These are phyloP conservation scores for Alternaria infectoria DNA, from an alignment of 2,329 filamentous ascomycete genomes.

Conservation along the genomic window DNA sequence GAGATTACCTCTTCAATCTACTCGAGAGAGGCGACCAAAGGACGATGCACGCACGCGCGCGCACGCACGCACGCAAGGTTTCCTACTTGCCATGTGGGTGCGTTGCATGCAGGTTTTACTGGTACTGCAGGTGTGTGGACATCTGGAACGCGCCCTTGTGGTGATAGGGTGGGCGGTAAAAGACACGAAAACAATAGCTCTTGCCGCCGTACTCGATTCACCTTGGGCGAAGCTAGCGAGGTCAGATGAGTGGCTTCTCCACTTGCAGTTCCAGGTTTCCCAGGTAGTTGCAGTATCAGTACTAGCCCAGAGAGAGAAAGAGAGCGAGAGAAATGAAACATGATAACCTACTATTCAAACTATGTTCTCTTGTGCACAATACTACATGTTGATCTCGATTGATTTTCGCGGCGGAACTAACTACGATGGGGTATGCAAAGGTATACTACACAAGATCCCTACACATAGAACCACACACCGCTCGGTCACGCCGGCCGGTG, in stretches of 20 bases:
- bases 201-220: neutral
- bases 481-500: neutral
- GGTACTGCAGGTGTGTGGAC: neutral
- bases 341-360: neutral
- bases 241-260: constrained; percentile 1
- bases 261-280: neutral
- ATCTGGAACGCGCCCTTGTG: neutral
- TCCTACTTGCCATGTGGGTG: neutral
- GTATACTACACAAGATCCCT: constrained; percentile 4
- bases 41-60: neutral
- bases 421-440: neutral
- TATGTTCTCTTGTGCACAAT: neutral
- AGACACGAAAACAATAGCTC: neutral
- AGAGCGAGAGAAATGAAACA: constrained; percentile 1
- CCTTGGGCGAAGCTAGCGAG: neutral
- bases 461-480: constrained; percentile 3
- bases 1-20: constrained; percentile 10
- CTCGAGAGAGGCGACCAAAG: neutral
- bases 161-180: neutral
- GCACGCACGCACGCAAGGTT: neutral
- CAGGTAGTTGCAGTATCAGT: neutral
- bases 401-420: neutral
- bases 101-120: constrained; percentile 2
- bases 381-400: neutral
- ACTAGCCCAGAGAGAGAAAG: neutral